These are phyloP conservation scores for Microdochium trichocladiopsis DNA, from an alignment of 2,329 filamentous ascomycete genomes.

Conservation along the genomic window DNA sequence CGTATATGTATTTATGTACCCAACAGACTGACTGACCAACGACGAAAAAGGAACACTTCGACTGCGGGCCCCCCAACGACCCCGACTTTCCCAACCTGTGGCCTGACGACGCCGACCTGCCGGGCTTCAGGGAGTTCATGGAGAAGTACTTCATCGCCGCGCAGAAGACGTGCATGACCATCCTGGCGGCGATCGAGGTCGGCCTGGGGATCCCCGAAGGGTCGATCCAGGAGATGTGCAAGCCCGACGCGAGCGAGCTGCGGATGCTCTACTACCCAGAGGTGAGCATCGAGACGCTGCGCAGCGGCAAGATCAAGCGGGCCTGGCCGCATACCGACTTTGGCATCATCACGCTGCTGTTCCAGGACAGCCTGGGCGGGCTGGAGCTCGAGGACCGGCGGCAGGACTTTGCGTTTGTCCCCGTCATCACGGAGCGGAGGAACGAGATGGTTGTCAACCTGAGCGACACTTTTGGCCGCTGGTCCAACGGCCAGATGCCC, in stretches of 20 bases:
- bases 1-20: too few relatives aligned
- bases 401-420: constrained; percentile 3
- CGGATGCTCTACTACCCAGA: neutral
- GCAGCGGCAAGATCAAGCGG: constrained; percentile 4
- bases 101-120: neutral
- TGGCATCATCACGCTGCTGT: constrained; percentile 24
- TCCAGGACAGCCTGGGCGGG: constrained; percentile 26
- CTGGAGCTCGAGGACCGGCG: constrained; percentile 24
- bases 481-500: constrained; percentile 10
- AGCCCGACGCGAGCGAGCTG: constrained; percentile 1
- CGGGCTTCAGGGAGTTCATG: neutral
- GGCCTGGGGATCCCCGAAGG: neutral
- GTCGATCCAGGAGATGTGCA: neutral
- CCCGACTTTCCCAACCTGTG: neutral
- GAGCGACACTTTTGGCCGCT: constrained; percentile 23
- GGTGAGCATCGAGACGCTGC: neutral
- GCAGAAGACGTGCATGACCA: neutral
- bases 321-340: constrained; percentile 10
- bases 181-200: neutral
- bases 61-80: neutral
- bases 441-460: constrained; percentile 21
- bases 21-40: too few relatives aligned
- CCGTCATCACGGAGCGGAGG: constrained; percentile 3
- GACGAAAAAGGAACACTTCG: neutral
- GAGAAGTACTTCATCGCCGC: neutral